phyloP scores from a whole-genome alignment of 2,329 filamentous ascomycete genomes.

The Pseudocercospora eumusae region DNA sequence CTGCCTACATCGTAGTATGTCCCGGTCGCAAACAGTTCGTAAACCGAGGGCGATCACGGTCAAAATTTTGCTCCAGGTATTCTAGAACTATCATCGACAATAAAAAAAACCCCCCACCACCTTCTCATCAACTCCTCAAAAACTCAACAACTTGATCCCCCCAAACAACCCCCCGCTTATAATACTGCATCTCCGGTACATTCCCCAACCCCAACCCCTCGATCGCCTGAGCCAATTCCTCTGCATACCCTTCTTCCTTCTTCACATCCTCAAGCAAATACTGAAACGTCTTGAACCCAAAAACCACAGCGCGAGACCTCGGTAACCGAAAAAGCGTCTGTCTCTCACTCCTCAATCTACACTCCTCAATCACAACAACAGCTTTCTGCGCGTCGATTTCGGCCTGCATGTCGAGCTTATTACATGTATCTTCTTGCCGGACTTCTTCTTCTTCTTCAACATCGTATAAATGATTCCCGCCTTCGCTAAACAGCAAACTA shows the following conservation, averaged over 20 bases:
- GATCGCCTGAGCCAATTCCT: slow-evolving; percentile 58
- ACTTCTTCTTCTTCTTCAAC: too few species aligned
- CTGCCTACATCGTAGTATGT: too few species aligned
- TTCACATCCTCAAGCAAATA: slow-evolving; percentile 59
- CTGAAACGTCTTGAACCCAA: slow-evolving; percentile 64
- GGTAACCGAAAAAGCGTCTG: slow-evolving; percentile 64
- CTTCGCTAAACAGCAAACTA: slow-evolving; percentile 44
- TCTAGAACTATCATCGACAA: too few species aligned
- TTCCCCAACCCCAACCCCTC: slow-evolving; percentile 60
- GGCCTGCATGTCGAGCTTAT: slow-evolving; percentile 27
- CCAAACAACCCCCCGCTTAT: slow-evolving; percentile 61
- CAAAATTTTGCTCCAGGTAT: too few species aligned
- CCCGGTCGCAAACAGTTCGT: too few species aligned
- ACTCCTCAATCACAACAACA: slow-evolving; percentile 44
- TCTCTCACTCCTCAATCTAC: slow-evolving; percentile 57
- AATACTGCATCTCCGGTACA: slow-evolving; percentile 59
- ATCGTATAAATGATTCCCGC: slow-evolving; percentile 49
- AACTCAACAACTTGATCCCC: slow-evolving; percentile 57
- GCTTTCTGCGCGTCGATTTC: slow-evolving; percentile 36
- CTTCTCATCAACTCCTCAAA: slow-evolving; percentile 40
- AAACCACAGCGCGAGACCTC: slow-evolving; percentile 56
- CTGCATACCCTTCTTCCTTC: slow-evolving; percentile 59
- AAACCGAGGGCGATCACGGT: too few species aligned
- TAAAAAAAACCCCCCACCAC: too few species aligned
- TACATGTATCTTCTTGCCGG: too few species aligned